Base-by-base conservation (phyloP, 306 rosid species). In the Begonia masoniana region DNA sequence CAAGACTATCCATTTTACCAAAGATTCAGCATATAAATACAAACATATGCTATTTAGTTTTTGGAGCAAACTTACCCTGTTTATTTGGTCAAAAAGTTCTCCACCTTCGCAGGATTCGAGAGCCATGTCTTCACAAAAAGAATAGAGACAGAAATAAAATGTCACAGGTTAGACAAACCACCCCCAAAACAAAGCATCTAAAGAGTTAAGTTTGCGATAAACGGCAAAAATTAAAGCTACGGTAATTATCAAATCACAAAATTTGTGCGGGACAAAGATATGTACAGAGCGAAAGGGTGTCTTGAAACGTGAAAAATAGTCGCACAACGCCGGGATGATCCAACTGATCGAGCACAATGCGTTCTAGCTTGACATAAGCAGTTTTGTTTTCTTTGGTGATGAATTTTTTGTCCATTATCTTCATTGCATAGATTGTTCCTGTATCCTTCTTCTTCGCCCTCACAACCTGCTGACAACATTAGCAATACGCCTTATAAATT, bases 101-200 rank as follows among this genome's bases (percentile, higher is more conserved):
- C 99, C 99, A 41, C 99, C 99, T 80, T 92, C 99, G 65, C 99
- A 92, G 64, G 99, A 92, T 65, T 92, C 99, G 66, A 92, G 88
- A 57, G 96, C 99, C 99, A 92, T 92, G 67, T 92, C 99, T 92
- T 77, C 81, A 66, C 50, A 26, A 46, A 73, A 68, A 42, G 60
- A 17, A 60, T 47, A 75, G 12, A 50, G 48, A 49, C 49, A 45
- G 13, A 11, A 10, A 45, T 45, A 45, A 11, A 12, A 43, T 2
- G 13, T 4, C 5, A 45, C 12, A 1, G 48, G 13, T 10, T 45
- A 45, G 14, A 45, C 48, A 10, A 45, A n/a, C 49, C 13, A n/a
- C n/a, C 14, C 49, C 13, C 13, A 45, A 45, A n/a, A 12, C 49
- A 45, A 45, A n/a, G 39, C 8, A 45, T 45, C 49, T 8, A n/a